Conservation (phyloP, 192 early-diverging fungal genomes). For the Rhizoclosmatium globosum region DNA sequence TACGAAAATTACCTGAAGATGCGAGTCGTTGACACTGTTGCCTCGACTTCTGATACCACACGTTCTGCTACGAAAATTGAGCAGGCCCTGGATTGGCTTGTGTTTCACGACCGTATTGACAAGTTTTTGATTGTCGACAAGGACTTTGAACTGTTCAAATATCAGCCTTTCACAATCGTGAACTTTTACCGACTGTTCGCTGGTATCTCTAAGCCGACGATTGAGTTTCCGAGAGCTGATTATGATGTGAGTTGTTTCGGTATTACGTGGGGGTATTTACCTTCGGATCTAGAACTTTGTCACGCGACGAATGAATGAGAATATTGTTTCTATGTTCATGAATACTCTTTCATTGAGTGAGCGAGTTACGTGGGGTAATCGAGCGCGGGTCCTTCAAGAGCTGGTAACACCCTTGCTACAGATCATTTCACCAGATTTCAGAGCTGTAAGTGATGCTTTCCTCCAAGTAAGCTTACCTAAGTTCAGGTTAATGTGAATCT, state of each 20-base stretch:
- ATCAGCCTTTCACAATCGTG: conserved; percentile 74
- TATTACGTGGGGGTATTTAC: neutral
- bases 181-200: conserved; percentile 87
- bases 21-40: conserved; percentile 75
- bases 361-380: conserved; percentile 58
- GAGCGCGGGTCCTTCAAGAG: conserved; percentile 57
- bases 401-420: conserved; percentile 73
- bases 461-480: neutral
- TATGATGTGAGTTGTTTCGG: conserved; percentile 57
- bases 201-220: conserved; percentile 53
- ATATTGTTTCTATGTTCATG: conserved; percentile 51
- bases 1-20: conserved; percentile 89
- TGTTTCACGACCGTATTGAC: conserved; percentile 82
- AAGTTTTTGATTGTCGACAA: conserved; percentile 51
- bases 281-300: conserved; percentile 27
- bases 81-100: conserved; percentile 76
- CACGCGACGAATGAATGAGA: conserved; percentile 61
- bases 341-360: conserved; percentile 56
- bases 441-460: conserved; percentile 60
- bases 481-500: conserved; percentile 66
- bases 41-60: neutral
- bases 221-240: conserved; percentile 81
- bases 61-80: conserved; percentile 60
- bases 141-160: conserved; percentile 67
- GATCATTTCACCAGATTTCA: conserved; percentile 81